phyloP scores from a whole-genome alignment of 2,329 filamentous ascomycete species.

The Fusarium austroafricanum region DNA sequence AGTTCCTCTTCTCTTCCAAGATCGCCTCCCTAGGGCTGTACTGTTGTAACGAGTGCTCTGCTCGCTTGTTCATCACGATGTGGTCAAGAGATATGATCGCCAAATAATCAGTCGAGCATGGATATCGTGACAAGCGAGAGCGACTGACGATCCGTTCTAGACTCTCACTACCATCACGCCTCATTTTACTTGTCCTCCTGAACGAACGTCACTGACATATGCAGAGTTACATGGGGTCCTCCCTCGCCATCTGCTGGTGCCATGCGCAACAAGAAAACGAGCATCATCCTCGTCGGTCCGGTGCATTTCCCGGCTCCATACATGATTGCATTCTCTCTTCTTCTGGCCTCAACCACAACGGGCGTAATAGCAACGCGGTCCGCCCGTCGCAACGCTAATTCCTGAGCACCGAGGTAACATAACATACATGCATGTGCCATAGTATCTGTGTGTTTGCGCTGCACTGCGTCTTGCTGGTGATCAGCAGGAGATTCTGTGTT shows the following conservation, averaged over 20 bases:
- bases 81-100: slow-evolving; percentile 17
- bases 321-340: slow-evolving; percentile 1
- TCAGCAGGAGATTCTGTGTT: slow-evolving; percentile 10
- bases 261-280: not conserved
- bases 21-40: slow-evolving; percentile 32
- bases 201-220: not conserved
- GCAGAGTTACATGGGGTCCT: slow-evolving; percentile 11
- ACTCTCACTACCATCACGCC: slow-evolving; percentile 15
- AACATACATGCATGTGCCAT: slow-evolving; percentile 12
- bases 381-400: slow-evolving; percentile 33
- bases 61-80: slow-evolving; percentile 19
- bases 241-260: slow-evolving; percentile 2
- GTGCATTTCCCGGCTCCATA: slow-evolving; percentile 7
- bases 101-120: slow-evolving; percentile 10
- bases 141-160: slow-evolving; percentile 33
- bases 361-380: slow-evolving; percentile 26
- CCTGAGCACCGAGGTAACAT: slow-evolving; percentile 14
- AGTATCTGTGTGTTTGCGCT: slow-evolving; percentile 28
- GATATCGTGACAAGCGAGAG: slow-evolving; percentile 18
- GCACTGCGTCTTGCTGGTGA: slow-evolving; percentile 15
- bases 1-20: slow-evolving; percentile 22
- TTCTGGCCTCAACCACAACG: slow-evolving; percentile 9
- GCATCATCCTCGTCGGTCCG: slow-evolving; percentile 13
- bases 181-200: slow-evolving; percentile 25
- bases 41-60: slow-evolving; percentile 2